Conservation (phyloP, 2,329 filamentous ascomycete genomes). For the Pestalotiopsis sp. region DNA sequence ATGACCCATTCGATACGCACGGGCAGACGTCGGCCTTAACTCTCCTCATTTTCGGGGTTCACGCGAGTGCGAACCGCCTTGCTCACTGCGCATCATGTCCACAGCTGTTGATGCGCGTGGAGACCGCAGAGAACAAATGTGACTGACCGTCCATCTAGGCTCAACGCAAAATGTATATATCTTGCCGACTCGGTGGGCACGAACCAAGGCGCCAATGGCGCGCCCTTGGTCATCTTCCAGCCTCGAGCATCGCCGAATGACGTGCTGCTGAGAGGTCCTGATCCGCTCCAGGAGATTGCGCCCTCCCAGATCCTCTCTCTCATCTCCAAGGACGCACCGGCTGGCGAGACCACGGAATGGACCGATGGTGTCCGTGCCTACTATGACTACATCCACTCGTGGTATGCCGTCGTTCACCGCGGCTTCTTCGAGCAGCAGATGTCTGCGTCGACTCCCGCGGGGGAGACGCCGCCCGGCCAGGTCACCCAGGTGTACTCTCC, state of each 20-base stretch:
- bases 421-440: slow-evolving; percentile 39
- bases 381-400: slow-evolving; percentile 44
- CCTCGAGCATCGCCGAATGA: slow-evolving; percentile 31
- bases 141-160: slow-evolving; percentile 20
- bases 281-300: slow-evolving; percentile 38
- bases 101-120: not conserved
- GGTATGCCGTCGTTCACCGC: slow-evolving; percentile 44
- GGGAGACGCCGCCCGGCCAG: slow-evolving; percentile 3
- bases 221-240: slow-evolving; percentile 32
- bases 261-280: slow-evolving; percentile 27
- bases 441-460: slow-evolving; percentile 20
- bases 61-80: slow-evolving; percentile 6
- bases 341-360: slow-evolving; percentile 35
- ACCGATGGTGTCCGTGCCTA: slow-evolving; percentile 39
- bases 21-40: not conserved
- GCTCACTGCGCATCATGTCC: not conserved
- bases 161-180: slow-evolving; percentile 37
- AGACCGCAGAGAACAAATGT: not conserved
- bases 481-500: slow-evolving; percentile 2
- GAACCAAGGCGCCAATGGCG: slow-evolving; percentile 24
- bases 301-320: slow-evolving; percentile 42
- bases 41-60: slow-evolving; percentile 13
- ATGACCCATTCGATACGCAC: not conserved
- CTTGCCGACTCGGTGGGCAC: slow-evolving; percentile 28
- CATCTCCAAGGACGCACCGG: slow-evolving; percentile 32